These are phyloP conservation scores for Hexamita inflata DNA, from an alignment of 208 protist species.

Conservation along the genomic window DNA sequence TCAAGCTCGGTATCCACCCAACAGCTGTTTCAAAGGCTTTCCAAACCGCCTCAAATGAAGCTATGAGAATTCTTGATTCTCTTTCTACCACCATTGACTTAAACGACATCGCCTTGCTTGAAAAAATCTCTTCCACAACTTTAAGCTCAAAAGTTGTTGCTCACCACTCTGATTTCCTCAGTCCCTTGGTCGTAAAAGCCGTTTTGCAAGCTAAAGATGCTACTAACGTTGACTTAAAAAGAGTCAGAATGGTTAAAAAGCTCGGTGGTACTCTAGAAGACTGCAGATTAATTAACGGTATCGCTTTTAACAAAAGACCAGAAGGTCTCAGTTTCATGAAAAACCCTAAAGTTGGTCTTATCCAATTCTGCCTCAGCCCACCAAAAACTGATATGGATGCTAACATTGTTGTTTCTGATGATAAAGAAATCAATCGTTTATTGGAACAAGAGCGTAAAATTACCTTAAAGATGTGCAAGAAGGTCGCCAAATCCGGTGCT, in stretches of 20 bases:
- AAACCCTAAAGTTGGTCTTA: slow-evolving; percentile 93
- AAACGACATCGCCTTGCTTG: slow-evolving; percentile 66
- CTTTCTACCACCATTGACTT: slow-evolving; percentile 79
- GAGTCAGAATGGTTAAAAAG: slow-evolving; percentile 74
- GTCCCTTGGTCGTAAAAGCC: slow-evolving; percentile 90
- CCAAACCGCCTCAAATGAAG: slow-evolving; percentile 60
- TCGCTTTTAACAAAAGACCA: slow-evolving; percentile 30
- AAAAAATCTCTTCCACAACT: slow-evolving; percentile 82
- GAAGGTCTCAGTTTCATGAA: slow-evolving; percentile 54
- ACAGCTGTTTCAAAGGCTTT: slow-evolving; percentile 79
- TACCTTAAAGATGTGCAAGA: slow-evolving; percentile 83
- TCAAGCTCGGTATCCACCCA: slow-evolving; percentile 86
- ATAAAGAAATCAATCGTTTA: slow-evolving; percentile 74
- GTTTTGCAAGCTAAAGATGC: slow-evolving; percentile 54
- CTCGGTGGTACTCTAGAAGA: slow-evolving; percentile 88
- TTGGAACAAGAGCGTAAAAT: slow-evolving; percentile 89
- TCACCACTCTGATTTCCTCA: slow-evolving; percentile 77
- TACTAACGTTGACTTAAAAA: slow-evolving; percentile 83
- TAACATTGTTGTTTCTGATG: slow-evolving; percentile 72
- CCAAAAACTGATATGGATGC: slow-evolving; percentile 93
- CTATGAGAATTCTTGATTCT: slow-evolving; percentile 66
- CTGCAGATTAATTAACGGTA: slow-evolving; percentile 68
- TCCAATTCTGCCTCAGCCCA: slow-evolving; percentile 93
- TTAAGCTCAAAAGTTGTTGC: slow-evolving; percentile 93
- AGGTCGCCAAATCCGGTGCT: slow-evolving; percentile 83